phyloP scores from a whole-genome alignment of 345 rosid genomes.

The Theobroma cacao region DNA sequence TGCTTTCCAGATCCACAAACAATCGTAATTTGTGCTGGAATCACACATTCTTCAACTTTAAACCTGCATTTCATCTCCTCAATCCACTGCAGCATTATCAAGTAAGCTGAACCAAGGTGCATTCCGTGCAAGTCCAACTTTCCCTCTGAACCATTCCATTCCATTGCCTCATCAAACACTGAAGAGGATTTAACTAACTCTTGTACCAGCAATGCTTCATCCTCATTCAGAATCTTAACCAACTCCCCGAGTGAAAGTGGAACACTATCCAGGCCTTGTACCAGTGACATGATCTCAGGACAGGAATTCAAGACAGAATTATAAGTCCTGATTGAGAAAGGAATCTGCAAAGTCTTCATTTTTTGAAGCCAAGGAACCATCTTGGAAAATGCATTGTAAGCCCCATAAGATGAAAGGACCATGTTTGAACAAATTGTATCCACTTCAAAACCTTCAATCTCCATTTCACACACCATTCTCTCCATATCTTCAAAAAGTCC shows the following conservation, averaged over 20 bases:
- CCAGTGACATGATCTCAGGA: constrained; percentile 37
- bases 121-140: constrained; percentile 90
- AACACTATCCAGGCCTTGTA: constrained; percentile 27
- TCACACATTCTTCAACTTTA: constrained; percentile 19
- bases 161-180: constrained; percentile 50
- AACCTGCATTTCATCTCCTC: constrained; percentile 53
- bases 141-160: constrained; percentile 47
- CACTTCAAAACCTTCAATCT: constrained; percentile 38
- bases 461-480: constrained; percentile 44
- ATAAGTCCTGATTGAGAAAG: constrained; percentile 62
- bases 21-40: constrained; percentile 61
- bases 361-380: constrained; percentile 66
- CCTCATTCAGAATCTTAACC: constrained; percentile 34
- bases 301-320: constrained; percentile 79
- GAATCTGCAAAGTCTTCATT: constrained; percentile 44
- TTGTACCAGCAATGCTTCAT: constrained; percentile 49
- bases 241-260: constrained; percentile 51
- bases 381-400: constrained; percentile 43
- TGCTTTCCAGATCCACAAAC: constrained; percentile 81
- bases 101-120: constrained; percentile 68
- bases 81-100: constrained; percentile 73
- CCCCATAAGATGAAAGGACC: constrained; percentile 80
- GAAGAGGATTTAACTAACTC: constrained; percentile 45
- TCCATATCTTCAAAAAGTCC: constrained; percentile 72
- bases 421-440: constrained; percentile 76